Conservation (phyloP, 1,284 basidiomycete genomes). For the Flammula alnicola region DNA sequence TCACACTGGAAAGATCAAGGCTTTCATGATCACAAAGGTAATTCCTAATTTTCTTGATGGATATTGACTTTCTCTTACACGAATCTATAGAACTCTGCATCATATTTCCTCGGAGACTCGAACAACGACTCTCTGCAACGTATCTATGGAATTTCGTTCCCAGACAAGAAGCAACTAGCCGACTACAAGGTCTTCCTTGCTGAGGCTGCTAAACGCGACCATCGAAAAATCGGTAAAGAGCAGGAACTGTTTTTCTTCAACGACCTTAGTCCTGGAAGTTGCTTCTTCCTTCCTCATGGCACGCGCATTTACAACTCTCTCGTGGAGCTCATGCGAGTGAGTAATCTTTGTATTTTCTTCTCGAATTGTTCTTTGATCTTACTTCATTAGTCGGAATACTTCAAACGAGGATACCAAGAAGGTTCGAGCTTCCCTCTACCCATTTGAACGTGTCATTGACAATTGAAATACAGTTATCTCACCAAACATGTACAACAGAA, state of each 20-base stretch:
- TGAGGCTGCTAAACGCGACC: conserved; percentile 97
- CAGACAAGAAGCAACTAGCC: conserved; percentile 93
- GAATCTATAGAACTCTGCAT: conserved; percentile 83
- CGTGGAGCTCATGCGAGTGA: conserved; percentile 86
- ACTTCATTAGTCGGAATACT: conserved; percentile 68
- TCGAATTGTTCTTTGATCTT: background rate
- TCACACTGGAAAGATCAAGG: conserved; percentile 97
- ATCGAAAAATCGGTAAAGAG: conserved; percentile 95
- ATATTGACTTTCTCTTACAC: background rate
- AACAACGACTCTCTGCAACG: conserved; percentile 96
- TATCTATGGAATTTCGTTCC: conserved; percentile 99
- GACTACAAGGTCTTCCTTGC: conserved; percentile 97
- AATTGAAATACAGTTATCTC: conserved; percentile 74
- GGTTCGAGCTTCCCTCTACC: conserved; percentile 42
- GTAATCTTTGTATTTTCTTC: conserved; percentile 33
- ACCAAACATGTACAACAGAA: conserved; percentile 97
- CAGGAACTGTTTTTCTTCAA: conserved; percentile 99
- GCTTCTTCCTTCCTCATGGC: conserved; percentile 97
- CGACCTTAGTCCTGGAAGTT: conserved; percentile 92
- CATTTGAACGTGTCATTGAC: background rate
- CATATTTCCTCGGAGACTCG: conserved; percentile 96
- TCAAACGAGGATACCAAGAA: conserved; percentile 88
- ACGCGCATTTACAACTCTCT: conserved; percentile 97
- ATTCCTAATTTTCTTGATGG: conserved; percentile 10
- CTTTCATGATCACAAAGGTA: conserved; percentile 93